These are phyloP conservation scores for Panicum miliaceum DNA, from an alignment of 176 grass and related monocot genomes.

Conservation along the genomic window DNA sequence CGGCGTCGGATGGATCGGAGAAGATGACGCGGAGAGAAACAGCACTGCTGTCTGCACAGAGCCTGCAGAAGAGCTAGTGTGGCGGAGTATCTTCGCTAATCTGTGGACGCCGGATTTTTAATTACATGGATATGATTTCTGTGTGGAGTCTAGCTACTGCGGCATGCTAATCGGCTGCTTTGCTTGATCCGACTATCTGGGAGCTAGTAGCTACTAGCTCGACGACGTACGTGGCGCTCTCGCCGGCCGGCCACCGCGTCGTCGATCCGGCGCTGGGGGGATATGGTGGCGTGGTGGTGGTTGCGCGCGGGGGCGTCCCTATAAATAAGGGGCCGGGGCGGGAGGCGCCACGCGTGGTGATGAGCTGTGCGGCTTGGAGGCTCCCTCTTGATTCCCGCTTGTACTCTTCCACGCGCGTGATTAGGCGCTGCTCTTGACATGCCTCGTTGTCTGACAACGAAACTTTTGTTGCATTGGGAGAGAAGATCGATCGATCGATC, in stretches of 20 bases:
- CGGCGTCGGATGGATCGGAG: neutral
- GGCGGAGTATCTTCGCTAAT: neutral
- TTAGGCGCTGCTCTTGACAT: constrained; percentile 10
- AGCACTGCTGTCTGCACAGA: neutral
- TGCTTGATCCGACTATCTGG: neutral
- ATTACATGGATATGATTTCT: too few relatives aligned
- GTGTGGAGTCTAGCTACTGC: neutral
- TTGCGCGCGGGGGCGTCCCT: neutral
- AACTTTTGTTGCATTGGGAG: neutral
- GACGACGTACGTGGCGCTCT: neutral
- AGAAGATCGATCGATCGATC: neutral
- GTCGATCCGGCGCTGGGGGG: neutral
- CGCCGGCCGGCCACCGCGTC: neutral
- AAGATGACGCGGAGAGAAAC: neutral
- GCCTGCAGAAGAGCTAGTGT: neutral
- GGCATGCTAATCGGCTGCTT: neutral
- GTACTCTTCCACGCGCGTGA: constrained; percentile 23
- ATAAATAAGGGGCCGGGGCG: constrained; percentile 38
- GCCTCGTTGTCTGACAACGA: neutral
- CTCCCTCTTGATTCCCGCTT: constrained; percentile 7
- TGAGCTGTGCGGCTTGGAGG: constrained; percentile 1
- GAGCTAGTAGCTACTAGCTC: neutral
- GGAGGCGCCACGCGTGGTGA: constrained; percentile 3
- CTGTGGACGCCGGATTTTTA: neutral
- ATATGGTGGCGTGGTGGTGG: neutral